phyloP scores from a whole-genome alignment of 75 land plant species.

The Sequoiadendron giganteum region DNA sequence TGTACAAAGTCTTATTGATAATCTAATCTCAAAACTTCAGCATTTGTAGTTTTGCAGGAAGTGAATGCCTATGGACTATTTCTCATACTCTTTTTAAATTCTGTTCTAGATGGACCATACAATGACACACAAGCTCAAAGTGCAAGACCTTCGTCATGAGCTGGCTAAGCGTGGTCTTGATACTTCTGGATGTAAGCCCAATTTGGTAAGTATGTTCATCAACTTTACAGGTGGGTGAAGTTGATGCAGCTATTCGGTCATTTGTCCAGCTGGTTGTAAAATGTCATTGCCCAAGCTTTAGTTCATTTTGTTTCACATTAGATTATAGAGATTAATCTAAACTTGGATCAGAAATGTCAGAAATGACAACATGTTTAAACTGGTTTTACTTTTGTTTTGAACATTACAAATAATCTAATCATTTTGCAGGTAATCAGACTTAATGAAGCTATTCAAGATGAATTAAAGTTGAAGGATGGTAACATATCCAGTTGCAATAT shows the following conservation, averaged over 20 bases:
- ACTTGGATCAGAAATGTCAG: background rate
- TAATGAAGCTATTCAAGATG: constrained; percentile 40
- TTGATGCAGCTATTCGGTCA: constrained; percentile 24
- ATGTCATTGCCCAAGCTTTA: background rate
- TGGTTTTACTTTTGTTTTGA: background rate
- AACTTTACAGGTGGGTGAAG: constrained; percentile 34
- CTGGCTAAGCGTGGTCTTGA: constrained; percentile 62
- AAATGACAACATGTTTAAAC: background rate
- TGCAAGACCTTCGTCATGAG: constrained; percentile 60
- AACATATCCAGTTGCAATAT: background rate
- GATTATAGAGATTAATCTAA: background rate
- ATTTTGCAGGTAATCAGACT: constrained; percentile 43
- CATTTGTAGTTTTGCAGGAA: background rate
- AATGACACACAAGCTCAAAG: constrained; percentile 20
- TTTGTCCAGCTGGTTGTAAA: background rate
- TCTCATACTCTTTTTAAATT: background rate
- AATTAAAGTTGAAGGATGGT: constrained; percentile 18
- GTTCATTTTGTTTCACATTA: background rate
- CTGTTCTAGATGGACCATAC: background rate
- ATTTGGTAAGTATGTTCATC: constrained; percentile 33
- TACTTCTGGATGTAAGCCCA: constrained; percentile 59
- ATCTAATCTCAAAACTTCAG: background rate
- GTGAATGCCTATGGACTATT: background rate
- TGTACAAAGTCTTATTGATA: background rate
- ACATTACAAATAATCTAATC: no score